These are phyloP conservation scores for Papiliotrema flavescens DNA, from an alignment of 1,284 basidiomycete genomes.

Conservation along the genomic window DNA sequence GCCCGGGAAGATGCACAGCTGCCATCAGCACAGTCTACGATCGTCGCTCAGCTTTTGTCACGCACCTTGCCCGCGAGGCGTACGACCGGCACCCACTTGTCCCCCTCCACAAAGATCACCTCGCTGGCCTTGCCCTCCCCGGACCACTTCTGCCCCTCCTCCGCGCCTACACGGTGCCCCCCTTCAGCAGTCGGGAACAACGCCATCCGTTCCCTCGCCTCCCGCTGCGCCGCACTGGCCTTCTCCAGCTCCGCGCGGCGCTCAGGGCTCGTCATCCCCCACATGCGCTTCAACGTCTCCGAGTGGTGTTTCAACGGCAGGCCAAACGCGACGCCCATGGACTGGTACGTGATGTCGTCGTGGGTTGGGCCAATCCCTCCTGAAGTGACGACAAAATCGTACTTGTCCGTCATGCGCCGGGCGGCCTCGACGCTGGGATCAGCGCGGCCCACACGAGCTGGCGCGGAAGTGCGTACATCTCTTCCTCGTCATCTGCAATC, in stretches of 20 bases:
- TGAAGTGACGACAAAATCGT: constrained; percentile 83
- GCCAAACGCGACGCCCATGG: constrained; percentile 78
- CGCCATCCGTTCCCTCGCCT: constrained; percentile 75
- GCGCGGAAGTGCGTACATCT: constrained; percentile 62
- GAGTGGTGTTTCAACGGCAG: constrained; percentile 69
- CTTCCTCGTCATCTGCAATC: constrained; percentile 81
- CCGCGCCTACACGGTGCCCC: constrained; percentile 17
- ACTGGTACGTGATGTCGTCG: constrained; percentile 85
- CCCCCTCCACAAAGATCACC: constrained; percentile 65
- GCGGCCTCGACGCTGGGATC: constrained; percentile 71
- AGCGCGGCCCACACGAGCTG: not conserved
- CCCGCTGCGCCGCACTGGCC: constrained; percentile 66
- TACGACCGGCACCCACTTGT: constrained; percentile 86
- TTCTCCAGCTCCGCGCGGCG: constrained; percentile 57
- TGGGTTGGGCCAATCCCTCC: constrained; percentile 81
- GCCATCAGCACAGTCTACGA: not conserved
- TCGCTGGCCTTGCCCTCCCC: constrained; percentile 57
- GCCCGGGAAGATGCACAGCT: constrained; percentile 83
- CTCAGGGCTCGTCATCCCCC: constrained; percentile 56
- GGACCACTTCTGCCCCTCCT: constrained; percentile 5
- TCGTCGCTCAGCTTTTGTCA: not conserved
- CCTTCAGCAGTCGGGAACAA: constrained; percentile 60
- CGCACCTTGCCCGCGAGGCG: constrained; percentile 66
- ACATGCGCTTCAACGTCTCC: constrained; percentile 78
- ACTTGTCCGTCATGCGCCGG: constrained; percentile 69